Evolutionary conservation across 2,329 filamentous ascomycete species (phyloP).

Genomic region (Seiridium unicorne): DNA sequence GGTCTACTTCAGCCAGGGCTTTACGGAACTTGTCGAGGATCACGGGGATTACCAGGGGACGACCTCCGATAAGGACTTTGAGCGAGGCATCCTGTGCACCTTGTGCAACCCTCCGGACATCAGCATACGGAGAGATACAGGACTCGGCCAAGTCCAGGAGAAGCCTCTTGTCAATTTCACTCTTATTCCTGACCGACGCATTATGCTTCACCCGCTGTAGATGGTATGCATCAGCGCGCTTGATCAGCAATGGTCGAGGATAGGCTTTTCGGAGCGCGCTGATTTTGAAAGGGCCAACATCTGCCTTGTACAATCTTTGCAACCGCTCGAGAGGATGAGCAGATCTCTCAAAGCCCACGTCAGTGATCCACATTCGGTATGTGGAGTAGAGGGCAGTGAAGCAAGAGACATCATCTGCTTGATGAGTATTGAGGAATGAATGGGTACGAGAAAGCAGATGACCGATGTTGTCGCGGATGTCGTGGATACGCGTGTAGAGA

Average conservation of each 20-base stretch:
- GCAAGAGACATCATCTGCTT: slow-evolving; percentile 93
- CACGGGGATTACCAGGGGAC: slow-evolving; percentile 86
- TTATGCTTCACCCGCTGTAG: slow-evolving; percentile 93
- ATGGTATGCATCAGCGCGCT: slow-evolving; percentile 92
- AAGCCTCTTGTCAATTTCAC: slow-evolving; percentile 82
- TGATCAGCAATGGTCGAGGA: slow-evolving; percentile 85
- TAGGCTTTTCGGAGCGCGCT: slow-evolving; percentile 90
- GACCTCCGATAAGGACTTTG: slow-evolving; percentile 84
- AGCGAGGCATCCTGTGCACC: slow-evolving; percentile 89
- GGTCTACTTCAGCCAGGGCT: slow-evolving; percentile 77
- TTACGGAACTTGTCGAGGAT: slow-evolving; percentile 76
- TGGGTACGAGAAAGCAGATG: slow-evolving; percentile 81
- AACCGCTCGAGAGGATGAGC: slow-evolving; percentile 91
- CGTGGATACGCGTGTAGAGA: slow-evolving; percentile 75
- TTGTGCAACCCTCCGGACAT: slow-evolving; percentile 92
- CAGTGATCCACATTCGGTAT: slow-evolving; percentile 95
- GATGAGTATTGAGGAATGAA: slow-evolving; percentile 74
- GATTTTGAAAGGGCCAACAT: slow-evolving; percentile 91
- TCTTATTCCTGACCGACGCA: slow-evolving; percentile 81
- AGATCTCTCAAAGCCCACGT: slow-evolving; percentile 93
- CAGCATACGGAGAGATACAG: slow-evolving; percentile 86
- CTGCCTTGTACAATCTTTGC: slow-evolving; percentile 77
- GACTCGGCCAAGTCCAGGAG: slow-evolving; percentile 87
- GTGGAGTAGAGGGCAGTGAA: slow-evolving; percentile 92
- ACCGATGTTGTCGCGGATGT: slow-evolving; percentile 77